A percentile compares a stretch with the other conserved stretches of the same genome.
These are phyloP conservation scores for Ceratocystiopsis minuta DNA, from an alignment of 2,329 filamentous ascomycete genomes.

Conservation along the genomic window DNA sequence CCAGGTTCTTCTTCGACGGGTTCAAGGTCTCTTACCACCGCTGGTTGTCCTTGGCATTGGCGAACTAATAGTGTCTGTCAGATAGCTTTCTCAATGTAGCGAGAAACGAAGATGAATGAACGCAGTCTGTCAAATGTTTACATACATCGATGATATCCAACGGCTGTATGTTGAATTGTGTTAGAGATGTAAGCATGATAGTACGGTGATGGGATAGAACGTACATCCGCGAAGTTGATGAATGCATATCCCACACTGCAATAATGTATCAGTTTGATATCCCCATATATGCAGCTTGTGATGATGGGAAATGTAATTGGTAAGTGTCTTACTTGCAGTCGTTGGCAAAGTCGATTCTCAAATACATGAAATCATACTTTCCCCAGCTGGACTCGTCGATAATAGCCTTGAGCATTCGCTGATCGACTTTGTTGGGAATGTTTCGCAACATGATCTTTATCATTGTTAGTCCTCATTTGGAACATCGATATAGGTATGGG, in stretches of 20 bases:
- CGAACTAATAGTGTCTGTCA: conserved; percentile 35
- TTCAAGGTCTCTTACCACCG: conserved; percentile 34
- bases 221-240: conserved; percentile 77
- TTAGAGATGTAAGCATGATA: conserved; percentile 1
- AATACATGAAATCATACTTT: conserved; percentile 86
- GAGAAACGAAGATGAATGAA: neutral
- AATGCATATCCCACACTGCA: conserved; percentile 86
- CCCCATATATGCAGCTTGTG: neutral
- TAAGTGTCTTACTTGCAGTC: conserved; percentile 52
- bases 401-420: conserved; percentile 58
- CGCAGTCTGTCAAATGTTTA: conserved; percentile 2
- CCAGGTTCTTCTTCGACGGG: neutral
- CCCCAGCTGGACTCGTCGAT: conserved; percentile 64
- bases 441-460: conserved; percentile 79
- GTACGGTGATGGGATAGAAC: conserved; percentile 13
- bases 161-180: conserved; percentile 26
- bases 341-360: conserved; percentile 76
- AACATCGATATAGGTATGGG: no score
- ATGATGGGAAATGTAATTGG: neutral
- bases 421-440: conserved; percentile 78
- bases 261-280: conserved; percentile 12
- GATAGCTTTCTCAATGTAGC: neutral
- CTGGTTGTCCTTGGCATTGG: conserved; percentile 50
- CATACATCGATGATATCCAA: conserved; percentile 54
- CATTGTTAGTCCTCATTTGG: neutral